Base-by-base conservation (phyloP, 305 asterid species). In the Galium porrigens region DNA sequence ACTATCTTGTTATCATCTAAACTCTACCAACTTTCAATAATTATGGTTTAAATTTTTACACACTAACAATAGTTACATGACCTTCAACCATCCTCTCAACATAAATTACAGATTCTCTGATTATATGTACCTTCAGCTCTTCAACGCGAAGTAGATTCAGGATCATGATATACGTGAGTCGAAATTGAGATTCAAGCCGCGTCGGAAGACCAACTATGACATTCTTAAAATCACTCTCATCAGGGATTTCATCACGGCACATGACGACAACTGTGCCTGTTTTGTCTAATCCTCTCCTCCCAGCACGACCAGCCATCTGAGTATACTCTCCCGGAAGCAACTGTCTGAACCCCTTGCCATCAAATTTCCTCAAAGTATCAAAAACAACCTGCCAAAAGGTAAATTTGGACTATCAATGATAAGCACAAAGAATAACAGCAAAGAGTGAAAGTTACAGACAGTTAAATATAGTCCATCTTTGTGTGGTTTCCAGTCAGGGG, bases 221-320 rank as follows among this genome's bases (percentile, higher is more conserved):
- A 69, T 77, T 79, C 73, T 79, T 75, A 72, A 92, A 81, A 82
- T 84, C 95, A 49, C 61, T 73, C 80, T 92, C 99, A 20, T 83
- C 89, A 60, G 95, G 97, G 65, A 92, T 82, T 59, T 85, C 99
- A 67, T 89, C 97, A 73, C 95, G 95, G 76, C 99, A 92, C 78
- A 92, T 81, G 67, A 92, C 82, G 74, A 85, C 79, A 58, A 92
- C 97, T 46, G 97, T 87, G 70, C 99, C 99, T 67, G 81, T 92
- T 77, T 89, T 89, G 82, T 92, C 99, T 63, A 92, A 89, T 69
- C 99, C 99, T 84, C 99, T 86, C 85, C 99, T 77, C 72, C 99
- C 99, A 59, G 99, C 99, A 83, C 99, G 99, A 68, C 99, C 99
- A 67, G 99, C 94, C 99, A 92, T 92, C 86, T 92, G 99, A 33